Base-by-base conservation (phyloP, 768 basidiomycete species). In the Lentinula boryana region DNA sequence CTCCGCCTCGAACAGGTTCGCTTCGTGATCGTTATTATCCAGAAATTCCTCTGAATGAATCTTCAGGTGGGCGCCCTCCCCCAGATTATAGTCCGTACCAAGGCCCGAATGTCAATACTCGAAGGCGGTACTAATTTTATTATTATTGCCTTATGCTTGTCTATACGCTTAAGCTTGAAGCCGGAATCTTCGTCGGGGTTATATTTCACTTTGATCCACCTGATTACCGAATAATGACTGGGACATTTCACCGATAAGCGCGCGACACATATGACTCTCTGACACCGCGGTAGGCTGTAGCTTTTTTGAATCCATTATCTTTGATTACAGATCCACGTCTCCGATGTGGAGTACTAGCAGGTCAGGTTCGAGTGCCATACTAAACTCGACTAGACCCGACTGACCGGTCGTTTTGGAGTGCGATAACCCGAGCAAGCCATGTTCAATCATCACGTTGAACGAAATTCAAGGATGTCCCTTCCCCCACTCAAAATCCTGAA, bases 21-120 rank as follows among this genome's bases (percentile, higher is more conserved):
- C 70, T 1, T 40, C 51, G 35, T 52, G 46, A 23, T 40, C 48
- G 44, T 56, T 55, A 18, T 56, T 51, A 36, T 56, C 56, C 31
- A 48, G 9, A n/a, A 60, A 56, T 21, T n/a, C 8, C 46, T 13
- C 9, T 51, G 51, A 23, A 46, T 23, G 56, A 65, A 61, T 56
- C 31, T 60, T 65, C 66, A 81, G 86, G 78, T 63, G 87, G 86
- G 13, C 81, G 91, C 35, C 91, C 91, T 31, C 89, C 91, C 18
- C 91, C 91, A 43, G 91, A 93, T 74, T 93, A 93, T 64, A 85
- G 91, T 8, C 91, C 91, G 16, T 93, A 93, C 65, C 87, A 87
- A 69, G 89, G 90, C n/a, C 91, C 90, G 1, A 76, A 76, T 60
- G 73, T 75, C 38, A 72, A 72, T 21, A 70, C 70, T 12, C 72